These are phyloP conservation scores for Coniochaeta pulveracea DNA, from an alignment of 2,329 filamentous ascomycete genomes.

Conservation along the genomic window DNA sequence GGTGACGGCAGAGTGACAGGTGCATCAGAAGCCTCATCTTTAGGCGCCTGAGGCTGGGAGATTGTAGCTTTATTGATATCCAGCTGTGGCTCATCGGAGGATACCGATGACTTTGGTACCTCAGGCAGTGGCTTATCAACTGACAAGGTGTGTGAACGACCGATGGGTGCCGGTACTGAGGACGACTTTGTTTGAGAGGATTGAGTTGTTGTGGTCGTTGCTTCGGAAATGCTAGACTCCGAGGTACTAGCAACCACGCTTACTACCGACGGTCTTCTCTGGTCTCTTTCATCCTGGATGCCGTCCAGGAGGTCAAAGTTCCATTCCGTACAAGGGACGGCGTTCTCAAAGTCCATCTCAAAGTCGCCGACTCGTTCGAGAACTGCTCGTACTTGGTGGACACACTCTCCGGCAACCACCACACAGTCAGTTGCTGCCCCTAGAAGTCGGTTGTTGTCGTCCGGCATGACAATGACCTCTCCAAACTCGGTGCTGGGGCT, in stretches of 20 bases:
- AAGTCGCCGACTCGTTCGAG: conserved; percentile 88
- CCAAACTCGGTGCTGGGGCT: conserved; percentile 52
- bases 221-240: conserved; percentile 22
- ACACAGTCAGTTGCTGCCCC: conserved; percentile 79
- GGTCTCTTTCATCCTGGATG: conserved; percentile 21
- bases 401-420: conserved; percentile 80
- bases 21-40: conserved; percentile 29
- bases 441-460: conserved; percentile 66
- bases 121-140: conserved; percentile 60
- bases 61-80: conserved; percentile 11
- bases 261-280: conserved; percentile 11
- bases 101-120: conserved; percentile 50
- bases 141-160: conserved; percentile 27
- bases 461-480: conserved; percentile 69
- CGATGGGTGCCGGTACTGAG: conserved; percentile 17
- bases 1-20: conserved; percentile 32
- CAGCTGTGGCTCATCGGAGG: no score
- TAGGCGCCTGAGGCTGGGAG: conserved; percentile 30
- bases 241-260: conserved; percentile 26
- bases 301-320: conserved; percentile 39
- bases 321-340: conserved; percentile 43
- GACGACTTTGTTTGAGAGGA: conserved; percentile 22
- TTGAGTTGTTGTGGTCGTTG: conserved; percentile 11
- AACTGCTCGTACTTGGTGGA: conserved; percentile 72
- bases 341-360: conserved; percentile 63